phyloP scores from a whole-genome alignment of 495 filamentous ascomycete species.

The Astrothelium macrocarpum region DNA sequence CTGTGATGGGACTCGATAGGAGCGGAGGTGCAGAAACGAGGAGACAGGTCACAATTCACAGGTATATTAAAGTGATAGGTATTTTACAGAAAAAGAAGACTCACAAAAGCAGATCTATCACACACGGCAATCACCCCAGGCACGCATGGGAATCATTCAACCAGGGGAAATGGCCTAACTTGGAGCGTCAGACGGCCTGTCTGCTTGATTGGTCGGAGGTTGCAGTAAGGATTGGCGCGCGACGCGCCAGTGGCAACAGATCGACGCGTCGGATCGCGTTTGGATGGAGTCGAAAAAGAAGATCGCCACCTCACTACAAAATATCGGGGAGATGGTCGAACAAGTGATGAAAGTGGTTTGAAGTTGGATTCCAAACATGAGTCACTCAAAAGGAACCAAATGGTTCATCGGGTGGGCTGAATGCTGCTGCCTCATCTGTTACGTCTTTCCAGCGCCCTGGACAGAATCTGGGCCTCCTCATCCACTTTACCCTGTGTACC shows the following conservation, averaged over 20 bases:
- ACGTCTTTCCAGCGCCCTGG: neutral
- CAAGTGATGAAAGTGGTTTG: neutral
- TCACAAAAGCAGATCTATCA: neutral
- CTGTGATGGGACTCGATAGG: neutral
- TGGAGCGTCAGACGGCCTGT: neutral
- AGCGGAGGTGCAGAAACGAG: neutral
- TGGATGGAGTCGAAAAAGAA: neutral
- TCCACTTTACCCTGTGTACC: too few relatives aligned
- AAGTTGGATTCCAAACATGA: neutral
- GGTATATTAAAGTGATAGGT: neutral
- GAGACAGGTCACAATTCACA: neutral
- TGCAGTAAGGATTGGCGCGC: neutral
- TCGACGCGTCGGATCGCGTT: neutral
- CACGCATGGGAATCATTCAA: neutral
- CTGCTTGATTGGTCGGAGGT: neutral
- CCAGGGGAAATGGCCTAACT: neutral
- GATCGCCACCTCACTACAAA: neutral
- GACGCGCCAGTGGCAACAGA: neutral
- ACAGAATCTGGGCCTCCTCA: neutral
- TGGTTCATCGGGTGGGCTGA: neutral
- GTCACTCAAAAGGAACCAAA: neutral
- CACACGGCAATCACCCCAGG: neutral
- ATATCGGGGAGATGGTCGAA: neutral
- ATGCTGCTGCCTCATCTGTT: neutral
- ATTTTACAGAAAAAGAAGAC: neutral